Conservation (phyloP, 2,329 filamentous ascomycete genomes). For the Phialocephala subalpina region DNA sequence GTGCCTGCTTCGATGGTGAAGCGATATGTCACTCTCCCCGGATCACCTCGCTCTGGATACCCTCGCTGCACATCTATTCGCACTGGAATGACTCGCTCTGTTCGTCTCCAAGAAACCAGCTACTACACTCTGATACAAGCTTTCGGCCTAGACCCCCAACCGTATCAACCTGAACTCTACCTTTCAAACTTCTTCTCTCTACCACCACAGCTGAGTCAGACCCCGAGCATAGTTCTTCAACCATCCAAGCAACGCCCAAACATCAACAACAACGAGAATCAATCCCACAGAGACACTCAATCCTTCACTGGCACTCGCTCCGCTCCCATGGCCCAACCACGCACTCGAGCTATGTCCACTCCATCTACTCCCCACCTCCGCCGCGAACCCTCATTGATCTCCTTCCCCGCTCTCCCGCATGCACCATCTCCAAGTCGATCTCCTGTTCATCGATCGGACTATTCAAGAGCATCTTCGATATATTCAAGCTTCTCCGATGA, state of each 20-base stretch:
- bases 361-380: background rate
- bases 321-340: background rate
- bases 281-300: background rate
- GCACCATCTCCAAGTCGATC: background rate
- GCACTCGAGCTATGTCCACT: background rate
- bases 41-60: background rate
- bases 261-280: background rate
- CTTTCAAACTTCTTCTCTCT: background rate
- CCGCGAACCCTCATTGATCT: background rate
- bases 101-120: background rate
- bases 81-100: background rate
- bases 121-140: background rate
- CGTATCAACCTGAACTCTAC: background rate
- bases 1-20: conserved; percentile 15
- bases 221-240: background rate
- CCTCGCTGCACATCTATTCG: too few species aligned
- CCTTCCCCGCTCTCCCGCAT: background rate
- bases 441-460: background rate
- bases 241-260: background rate
- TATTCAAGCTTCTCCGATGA: background rate
- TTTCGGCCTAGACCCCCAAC: background rate
- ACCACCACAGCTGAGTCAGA: background rate
- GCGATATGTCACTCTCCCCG: background rate
- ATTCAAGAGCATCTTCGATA: background rate
- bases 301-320: background rate